Percentiles rank a stretch among this genome's conserved stretches.
phyloP scores from a whole-genome alignment of 805 yeast genomes.

The Saccharomyces jurei region DNA sequence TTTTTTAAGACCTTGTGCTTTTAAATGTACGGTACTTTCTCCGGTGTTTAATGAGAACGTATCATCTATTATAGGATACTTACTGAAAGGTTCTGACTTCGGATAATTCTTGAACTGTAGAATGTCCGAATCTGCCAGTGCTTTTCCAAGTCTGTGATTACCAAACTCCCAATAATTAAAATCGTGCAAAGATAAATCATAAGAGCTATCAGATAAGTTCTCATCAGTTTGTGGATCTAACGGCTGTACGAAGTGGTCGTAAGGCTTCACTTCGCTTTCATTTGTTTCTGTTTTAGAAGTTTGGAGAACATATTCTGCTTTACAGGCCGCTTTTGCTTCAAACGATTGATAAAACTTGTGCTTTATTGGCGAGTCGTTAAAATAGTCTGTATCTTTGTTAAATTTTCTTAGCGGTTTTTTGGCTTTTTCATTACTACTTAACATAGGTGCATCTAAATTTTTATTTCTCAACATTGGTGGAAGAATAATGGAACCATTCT shows the following conservation, averaged over 20 bases:
- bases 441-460: not conserved
- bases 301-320: not conserved
- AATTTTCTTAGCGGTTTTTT: conserved; percentile 11
- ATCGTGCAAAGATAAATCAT: not conserved
- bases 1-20: not conserved
- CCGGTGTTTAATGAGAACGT: not conserved
- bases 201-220: not conserved
- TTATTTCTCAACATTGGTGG: not conserved
- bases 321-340: not conserved
- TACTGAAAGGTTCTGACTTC: not conserved
- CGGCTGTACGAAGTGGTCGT: not conserved
- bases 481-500: not conserved
- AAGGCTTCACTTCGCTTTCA: not conserved
- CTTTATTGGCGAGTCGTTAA: conserved; percentile 19
- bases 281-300: not conserved
- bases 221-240: not conserved
- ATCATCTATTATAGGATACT: not conserved
- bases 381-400: conserved; percentile 21
- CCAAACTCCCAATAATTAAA: not conserved
- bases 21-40: not conserved
- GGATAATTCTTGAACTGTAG: not conserved
- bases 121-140: not conserved
- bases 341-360: conserved; percentile 9
- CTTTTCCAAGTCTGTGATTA: not conserved
- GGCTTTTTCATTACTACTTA: not conserved